Evolutionary conservation across 164 flowering plant species (phyloP).

Genomic region (Dillenia suffruticosa): DNA sequence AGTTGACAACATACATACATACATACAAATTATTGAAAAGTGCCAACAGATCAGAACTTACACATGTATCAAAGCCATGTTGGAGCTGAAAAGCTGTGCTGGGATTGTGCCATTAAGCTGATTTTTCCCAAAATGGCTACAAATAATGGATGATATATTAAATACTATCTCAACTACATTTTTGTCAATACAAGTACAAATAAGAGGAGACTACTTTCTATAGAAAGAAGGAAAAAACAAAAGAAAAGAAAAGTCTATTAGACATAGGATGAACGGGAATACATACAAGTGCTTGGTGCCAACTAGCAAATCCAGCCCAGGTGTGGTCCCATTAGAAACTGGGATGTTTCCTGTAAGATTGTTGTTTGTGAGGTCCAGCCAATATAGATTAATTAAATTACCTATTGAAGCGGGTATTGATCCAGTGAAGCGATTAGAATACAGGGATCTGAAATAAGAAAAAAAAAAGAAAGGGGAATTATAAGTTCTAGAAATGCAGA

Average conservation of each 20-base stretch:
- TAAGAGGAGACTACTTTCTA: too few species aligned
- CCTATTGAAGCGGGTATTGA: slow-evolving; percentile 25
- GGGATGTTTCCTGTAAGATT: slow-evolving; percentile 25
- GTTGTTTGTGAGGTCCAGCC: slow-evolving; percentile 27
- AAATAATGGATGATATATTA: not conserved
- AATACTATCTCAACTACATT: too few species aligned
- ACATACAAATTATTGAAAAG: too few species aligned
- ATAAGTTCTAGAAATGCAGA: too few species aligned
- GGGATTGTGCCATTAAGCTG: slow-evolving; percentile 33
- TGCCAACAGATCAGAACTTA: slow-evolving; percentile 13
- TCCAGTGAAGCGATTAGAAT: slow-evolving; percentile 22
- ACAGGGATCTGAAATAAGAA: slow-evolving; percentile 16
- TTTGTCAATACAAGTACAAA: too few species aligned
- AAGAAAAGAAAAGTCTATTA: not conserved
- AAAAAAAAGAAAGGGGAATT: too few species aligned
- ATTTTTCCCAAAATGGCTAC: slow-evolving; percentile 37
- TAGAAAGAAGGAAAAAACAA: too few species aligned
- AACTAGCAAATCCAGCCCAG: slow-evolving; percentile 25
- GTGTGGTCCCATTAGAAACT: slow-evolving; percentile 17
- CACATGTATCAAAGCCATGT: slow-evolving; percentile 34
- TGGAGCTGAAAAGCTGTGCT: slow-evolving; percentile 23
- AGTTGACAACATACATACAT: too few species aligned
- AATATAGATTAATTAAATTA: slow-evolving; percentile 18
- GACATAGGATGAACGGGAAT: not conserved
- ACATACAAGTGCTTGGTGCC: slow-evolving; percentile 35